phyloP scores from a whole-genome alignment of 768 basidiomycete genomes.

The Porphyrellus cyaneotinctus region DNA sequence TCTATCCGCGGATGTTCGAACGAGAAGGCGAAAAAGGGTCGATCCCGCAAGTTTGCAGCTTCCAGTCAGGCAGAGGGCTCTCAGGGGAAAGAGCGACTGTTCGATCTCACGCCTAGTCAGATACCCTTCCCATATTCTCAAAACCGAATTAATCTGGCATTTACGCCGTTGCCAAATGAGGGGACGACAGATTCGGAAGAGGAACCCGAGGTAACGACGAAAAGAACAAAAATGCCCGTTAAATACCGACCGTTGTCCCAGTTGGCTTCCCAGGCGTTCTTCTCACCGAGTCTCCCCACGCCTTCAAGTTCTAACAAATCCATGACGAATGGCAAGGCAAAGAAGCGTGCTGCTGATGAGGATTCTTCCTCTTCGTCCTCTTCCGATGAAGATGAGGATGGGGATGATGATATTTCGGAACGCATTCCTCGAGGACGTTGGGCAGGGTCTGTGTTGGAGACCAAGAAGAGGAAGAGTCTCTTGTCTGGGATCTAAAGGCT shows the following conservation, averaged over 20 bases:
- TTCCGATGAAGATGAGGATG: constrained; percentile 34
- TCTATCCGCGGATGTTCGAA: not conserved
- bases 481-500: constrained; percentile 4
- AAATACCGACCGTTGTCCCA: constrained; percentile 50
- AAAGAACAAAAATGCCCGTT: constrained; percentile 9
- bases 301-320: constrained; percentile 27
- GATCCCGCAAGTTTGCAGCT: not conserved
- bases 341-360: constrained; percentile 9
- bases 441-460: constrained; percentile 41
- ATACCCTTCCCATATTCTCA: constrained; percentile 53
- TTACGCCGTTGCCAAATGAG: constrained; percentile 17
- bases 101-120: constrained; percentile 52
- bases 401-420: constrained; percentile 34
- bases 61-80: not conserved
- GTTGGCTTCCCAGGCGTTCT: constrained; percentile 38
- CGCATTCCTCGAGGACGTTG: constrained; percentile 59
- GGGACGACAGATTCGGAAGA: constrained; percentile 25
- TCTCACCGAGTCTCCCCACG: constrained; percentile 35
- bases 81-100: constrained; percentile 34
- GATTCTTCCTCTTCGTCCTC: constrained; percentile 39
- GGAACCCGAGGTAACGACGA: constrained; percentile 16
- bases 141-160: constrained; percentile 21
- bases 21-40: constrained; percentile 12
- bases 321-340: constrained; percentile 25
- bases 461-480: constrained; percentile 26